phyloP scores from a whole-genome alignment of 257 asterid genomes.

The Gentiana macrophylla region DNA sequence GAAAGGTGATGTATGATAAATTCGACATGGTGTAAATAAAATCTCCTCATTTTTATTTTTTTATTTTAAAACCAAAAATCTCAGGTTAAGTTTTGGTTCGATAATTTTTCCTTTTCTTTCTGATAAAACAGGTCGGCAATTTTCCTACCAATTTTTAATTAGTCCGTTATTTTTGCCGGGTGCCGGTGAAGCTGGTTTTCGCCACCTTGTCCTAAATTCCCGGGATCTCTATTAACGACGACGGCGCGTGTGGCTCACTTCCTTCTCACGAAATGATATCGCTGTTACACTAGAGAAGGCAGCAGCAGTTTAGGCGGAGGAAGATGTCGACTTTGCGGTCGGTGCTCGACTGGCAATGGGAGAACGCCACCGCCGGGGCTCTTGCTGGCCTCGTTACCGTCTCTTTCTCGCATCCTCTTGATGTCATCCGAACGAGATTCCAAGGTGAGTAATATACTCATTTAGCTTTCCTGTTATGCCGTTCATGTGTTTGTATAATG shows the following conservation, averaged over 20 bases:
- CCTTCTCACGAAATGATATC: not conserved
- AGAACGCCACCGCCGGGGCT: conserved; percentile 93
- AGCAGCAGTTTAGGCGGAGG: conserved; percentile 1
- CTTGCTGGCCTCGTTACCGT: conserved; percentile 82
- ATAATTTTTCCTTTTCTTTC: no score
- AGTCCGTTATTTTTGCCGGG: not conserved
- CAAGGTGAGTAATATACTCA: conserved; percentile 34
- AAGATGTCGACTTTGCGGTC: conserved; percentile 35
- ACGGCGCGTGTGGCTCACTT: not conserved
- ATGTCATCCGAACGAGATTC: conserved; percentile 92
- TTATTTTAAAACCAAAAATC: no score
- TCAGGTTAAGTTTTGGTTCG: no score
- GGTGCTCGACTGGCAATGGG: conserved; percentile 76
- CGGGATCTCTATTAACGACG: not conserved
- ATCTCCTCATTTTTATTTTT: no score
- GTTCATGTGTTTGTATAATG: not conserved
- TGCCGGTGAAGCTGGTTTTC: not conserved
- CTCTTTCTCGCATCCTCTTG: conserved; percentile 81
- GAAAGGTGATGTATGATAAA: no score
- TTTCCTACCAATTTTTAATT: not conserved
- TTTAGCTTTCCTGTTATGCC: not conserved
- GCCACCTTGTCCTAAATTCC: conserved; percentile 4
- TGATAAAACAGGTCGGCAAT: no score
- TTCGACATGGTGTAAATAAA: no score
- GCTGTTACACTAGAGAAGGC: not conserved